Percentiles rank a stretch among this genome's conserved stretches.
phyloP scores from a whole-genome alignment of 2,329 filamentous ascomycete genomes.

The Sarocladium kiliense region DNA sequence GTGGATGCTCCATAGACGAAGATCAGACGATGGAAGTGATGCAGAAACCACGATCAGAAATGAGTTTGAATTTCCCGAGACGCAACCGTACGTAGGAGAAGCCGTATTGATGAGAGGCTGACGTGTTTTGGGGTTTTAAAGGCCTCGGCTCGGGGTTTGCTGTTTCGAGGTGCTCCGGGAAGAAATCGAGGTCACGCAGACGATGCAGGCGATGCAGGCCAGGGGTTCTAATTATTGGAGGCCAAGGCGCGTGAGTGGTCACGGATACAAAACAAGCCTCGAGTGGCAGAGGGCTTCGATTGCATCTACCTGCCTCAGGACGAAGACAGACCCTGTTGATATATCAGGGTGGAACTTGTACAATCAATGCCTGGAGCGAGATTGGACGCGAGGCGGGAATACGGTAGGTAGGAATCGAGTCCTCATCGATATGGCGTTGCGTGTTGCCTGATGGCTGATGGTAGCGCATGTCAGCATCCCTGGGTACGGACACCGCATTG shows the following conservation, averaged over 20 bases:
- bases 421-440: not conserved
- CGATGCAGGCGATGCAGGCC: no score
- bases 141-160: not conserved
- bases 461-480: not conserved
- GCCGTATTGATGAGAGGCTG: no score
- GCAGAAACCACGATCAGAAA: not conserved
- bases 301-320: not conserved
- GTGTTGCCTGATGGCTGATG: not conserved
- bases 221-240: no score
- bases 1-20: not conserved
- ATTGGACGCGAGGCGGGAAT: not conserved
- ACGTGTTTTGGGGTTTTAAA: no score
- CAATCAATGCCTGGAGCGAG: not conserved
- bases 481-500: not conserved
- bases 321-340: not conserved
- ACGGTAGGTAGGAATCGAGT: no score
- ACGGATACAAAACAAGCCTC: no score
- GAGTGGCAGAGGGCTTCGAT: no score
- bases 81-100: no score
- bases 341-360: not conserved
- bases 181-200: no score
- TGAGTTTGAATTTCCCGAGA: no score
- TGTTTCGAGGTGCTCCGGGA: not conserved
- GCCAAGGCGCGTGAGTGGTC: no score
- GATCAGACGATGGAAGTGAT: not conserved